These are phyloP conservation scores for Viridothelium virens DNA, from an alignment of 495 filamentous ascomycete genomes.

Conservation along the genomic window DNA sequence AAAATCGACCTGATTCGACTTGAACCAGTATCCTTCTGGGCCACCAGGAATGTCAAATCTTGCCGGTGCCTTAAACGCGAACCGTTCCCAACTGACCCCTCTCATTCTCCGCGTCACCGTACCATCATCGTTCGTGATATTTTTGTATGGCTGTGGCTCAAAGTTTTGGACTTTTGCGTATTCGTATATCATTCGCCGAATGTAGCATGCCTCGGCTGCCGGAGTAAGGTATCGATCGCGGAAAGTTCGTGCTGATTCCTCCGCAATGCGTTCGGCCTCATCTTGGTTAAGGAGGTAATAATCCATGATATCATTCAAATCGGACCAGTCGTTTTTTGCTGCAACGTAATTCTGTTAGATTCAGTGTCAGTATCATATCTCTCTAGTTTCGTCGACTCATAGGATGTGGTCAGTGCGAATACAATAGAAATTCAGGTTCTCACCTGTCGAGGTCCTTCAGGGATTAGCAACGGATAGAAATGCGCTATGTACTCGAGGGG, in stretches of 20 bases:
- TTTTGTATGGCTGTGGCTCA: background rate
- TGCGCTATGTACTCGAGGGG: constrained; percentile 39
- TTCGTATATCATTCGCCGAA: constrained; percentile 8
- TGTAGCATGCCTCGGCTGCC: constrained; percentile 20
- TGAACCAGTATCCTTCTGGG: constrained; percentile 6
- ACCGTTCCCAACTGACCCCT: constrained; percentile 6
- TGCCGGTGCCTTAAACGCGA: background rate
- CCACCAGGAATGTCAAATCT: background rate
- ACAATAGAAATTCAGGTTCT: background rate
- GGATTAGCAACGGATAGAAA: constrained; percentile 38
- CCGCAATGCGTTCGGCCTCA: constrained; percentile 37
- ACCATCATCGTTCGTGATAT: background rate
- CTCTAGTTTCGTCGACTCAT: background rate
- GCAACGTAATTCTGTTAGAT: constrained; percentile 48
- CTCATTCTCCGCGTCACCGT: background rate
- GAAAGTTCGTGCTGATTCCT: constrained; percentile 11
- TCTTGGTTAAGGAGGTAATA: constrained; percentile 43
- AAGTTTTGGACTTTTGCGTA: constrained; percentile 8
- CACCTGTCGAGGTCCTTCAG: constrained; percentile 41
- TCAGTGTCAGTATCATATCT: background rate
- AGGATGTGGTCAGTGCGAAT: background rate
- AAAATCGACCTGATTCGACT: constrained; percentile 7
- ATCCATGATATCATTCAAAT: constrained; percentile 48
- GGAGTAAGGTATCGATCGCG: constrained; percentile 18
- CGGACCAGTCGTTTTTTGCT: constrained; percentile 47